These are phyloP conservation scores for Strobilomyces confusus DNA, from an alignment of 768 basidiomycete genomes.

Conservation along the genomic window DNA sequence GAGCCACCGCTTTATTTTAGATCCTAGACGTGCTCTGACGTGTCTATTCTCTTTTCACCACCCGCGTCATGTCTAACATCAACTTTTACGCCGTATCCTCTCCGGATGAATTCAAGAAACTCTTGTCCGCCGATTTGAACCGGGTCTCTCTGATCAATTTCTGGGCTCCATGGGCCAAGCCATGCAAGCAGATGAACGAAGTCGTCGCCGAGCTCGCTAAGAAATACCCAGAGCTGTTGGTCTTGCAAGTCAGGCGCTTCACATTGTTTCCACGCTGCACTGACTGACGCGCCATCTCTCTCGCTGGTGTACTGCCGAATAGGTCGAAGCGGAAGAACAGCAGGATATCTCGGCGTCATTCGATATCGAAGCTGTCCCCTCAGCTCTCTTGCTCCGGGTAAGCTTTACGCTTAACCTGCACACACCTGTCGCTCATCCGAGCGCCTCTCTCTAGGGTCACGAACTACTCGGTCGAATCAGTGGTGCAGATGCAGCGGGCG, in stretches of 20 bases:
- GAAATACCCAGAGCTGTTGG: slow-evolving; percentile 64
- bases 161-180: slow-evolving; percentile 91
- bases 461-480: slow-evolving; percentile 71
- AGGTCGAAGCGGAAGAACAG: slow-evolving; percentile 83
- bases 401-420: slow-evolving; percentile 14
- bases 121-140: slow-evolving; percentile 72
- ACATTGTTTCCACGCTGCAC: not conserved
- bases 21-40: not conserved
- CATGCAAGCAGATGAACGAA: slow-evolving; percentile 86
- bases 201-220: slow-evolving; percentile 70
- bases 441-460: slow-evolving; percentile 62
- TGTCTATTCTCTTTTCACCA: not conserved
- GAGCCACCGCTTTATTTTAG: not conserved
- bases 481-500: slow-evolving; percentile 71
- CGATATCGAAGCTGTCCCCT: slow-evolving; percentile 84
- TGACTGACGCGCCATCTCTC: not conserved
- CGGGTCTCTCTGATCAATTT: slow-evolving; percentile 88
- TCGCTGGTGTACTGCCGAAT: not conserved
- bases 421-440: not conserved
- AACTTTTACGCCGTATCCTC: slow-evolving; percentile 54
- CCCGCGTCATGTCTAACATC: slow-evolving; percentile 19
- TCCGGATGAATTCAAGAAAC: slow-evolving; percentile 64
- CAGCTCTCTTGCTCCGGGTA: slow-evolving; percentile 79
- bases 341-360: slow-evolving; percentile 89
- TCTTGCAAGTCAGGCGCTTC: slow-evolving; percentile 62